phyloP scores from a whole-genome alignment of 768 basidiomycete genomes.

The Dacryopinax primogenitus region DNA sequence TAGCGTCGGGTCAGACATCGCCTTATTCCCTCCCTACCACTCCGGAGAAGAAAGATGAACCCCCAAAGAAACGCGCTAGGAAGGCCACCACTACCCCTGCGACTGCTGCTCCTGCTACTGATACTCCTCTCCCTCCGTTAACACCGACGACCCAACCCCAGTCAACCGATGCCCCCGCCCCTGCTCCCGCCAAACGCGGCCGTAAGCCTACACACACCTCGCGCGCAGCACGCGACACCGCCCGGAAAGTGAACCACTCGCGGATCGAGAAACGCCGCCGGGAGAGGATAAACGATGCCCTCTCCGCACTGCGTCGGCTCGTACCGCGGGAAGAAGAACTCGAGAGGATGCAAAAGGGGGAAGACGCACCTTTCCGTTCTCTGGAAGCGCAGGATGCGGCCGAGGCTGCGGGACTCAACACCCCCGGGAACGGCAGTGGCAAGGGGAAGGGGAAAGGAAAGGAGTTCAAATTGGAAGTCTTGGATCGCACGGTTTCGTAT shows the following conservation, averaged over 20 bases:
- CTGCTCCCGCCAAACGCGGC: constrained; percentile 47
- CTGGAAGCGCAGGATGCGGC: constrained; percentile 20
- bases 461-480: constrained; percentile 86
- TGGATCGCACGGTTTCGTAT: constrained; percentile 68
- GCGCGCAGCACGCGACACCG: constrained; percentile 66
- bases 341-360: constrained; percentile 29
- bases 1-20: too few species aligned
- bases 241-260: constrained; percentile 86
- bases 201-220: constrained; percentile 48
- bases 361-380: constrained; percentile 32
- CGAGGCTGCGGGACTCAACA: constrained; percentile 29
- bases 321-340: constrained; percentile 41
- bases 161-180: constrained; percentile 14
- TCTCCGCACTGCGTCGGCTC: constrained; percentile 60
- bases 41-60: background rate
- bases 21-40: too few species aligned
- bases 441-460: constrained; percentile 54
- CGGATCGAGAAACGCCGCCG: constrained; percentile 87
- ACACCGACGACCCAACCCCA: background rate
- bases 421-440: constrained; percentile 21
- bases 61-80: background rate
- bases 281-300: constrained; percentile 91
- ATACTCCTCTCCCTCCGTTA: background rate
- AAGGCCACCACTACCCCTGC: background rate
- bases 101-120: background rate